phyloP scores from a whole-genome alignment of 1,284 basidiomycete genomes.

The Trichosporon faecale region DNA sequence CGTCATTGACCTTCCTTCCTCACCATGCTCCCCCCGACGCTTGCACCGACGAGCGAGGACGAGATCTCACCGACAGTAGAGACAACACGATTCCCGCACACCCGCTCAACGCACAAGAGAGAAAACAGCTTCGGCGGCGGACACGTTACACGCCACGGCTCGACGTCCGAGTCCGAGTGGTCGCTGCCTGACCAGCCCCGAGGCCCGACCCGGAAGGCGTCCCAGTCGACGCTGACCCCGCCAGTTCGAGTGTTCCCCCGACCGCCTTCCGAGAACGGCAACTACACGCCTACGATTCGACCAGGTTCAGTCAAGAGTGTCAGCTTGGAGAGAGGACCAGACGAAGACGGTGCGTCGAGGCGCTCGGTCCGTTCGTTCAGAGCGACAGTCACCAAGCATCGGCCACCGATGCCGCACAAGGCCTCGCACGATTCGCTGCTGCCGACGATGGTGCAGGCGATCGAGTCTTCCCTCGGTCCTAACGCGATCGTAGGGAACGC shows the following conservation, averaged over 20 bases:
- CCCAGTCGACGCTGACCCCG: constrained; percentile 2
- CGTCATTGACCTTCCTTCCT: background rate
- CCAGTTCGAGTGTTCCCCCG: constrained; percentile 15
- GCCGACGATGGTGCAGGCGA: constrained; percentile 7
- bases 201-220: background rate
- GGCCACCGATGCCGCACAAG: background rate
- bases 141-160: constrained; percentile 3
- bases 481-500: background rate
- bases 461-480: background rate
- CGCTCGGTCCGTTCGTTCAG: constrained; percentile 19
- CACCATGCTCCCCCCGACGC: constrained; percentile 1
- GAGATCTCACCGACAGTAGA: background rate
- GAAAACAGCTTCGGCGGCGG: background rate
- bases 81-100: background rate
- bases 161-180: constrained; percentile 9
- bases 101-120: background rate
- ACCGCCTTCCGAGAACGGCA: constrained; percentile 5
- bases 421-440: constrained; percentile 11
- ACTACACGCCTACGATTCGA: constrained; percentile 15
- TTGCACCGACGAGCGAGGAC: background rate
- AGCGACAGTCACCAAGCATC: background rate
- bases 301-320: constrained; percentile 23
- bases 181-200: constrained; percentile 6
- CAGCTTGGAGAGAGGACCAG: constrained; percentile 13
- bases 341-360: constrained; percentile 19